Evolutionary conservation across 2,329 filamentous ascomycete genomes (phyloP), one percentile per base, ranked within the genome.

Genomic region (Simplicillium sp.): DNA sequence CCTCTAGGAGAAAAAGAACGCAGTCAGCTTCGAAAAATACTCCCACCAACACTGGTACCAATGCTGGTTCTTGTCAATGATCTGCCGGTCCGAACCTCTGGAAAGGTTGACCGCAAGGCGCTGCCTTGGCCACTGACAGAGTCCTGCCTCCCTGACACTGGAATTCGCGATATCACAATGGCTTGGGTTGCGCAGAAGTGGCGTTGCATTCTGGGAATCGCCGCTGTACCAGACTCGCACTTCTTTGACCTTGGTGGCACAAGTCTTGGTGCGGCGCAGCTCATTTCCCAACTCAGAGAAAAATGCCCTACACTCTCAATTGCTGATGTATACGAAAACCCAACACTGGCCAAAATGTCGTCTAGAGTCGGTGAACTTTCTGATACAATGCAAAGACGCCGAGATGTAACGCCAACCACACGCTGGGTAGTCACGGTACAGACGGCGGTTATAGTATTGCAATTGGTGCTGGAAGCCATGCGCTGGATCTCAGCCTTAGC

Each of bases 211-310:
- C 42, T 51, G 13, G 49, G 49, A 11, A 38, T 48, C 7, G 38
- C 46, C 3, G 36, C 44, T 1, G 14, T 41, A 11, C 37, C 40
- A 11, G 43, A 46, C 3, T 35, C 43, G 29, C 37, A 50, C 40
- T 51, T 50, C 36, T 50, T 49, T 36, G 46, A 51, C 20, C 43
- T 51, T 11, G 49, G 49, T 13, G 49, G 49, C 16, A 50, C 46
- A 29, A 51, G 49, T 34, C 34, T 51, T 18, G 49, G 44, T 7
- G 49, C 48, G 2, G 49, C 49, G 11, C 49, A 50, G 45, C 48
- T 51, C 11, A 44, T 50, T 11, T 49, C 49, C 15, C 48, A 48
- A 32, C 34, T 51, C 34, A 43, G 49, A 3, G 40, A 42, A 29
- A 41, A 39, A 12, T 47, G 41, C 32, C 49, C 47, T 5, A 43